Percentiles rank a stretch among this genome's conserved stretches.
phyloP scores from a whole-genome alignment of 2,329 filamentous ascomycete species.

The Emydomyces testavorans region DNA sequence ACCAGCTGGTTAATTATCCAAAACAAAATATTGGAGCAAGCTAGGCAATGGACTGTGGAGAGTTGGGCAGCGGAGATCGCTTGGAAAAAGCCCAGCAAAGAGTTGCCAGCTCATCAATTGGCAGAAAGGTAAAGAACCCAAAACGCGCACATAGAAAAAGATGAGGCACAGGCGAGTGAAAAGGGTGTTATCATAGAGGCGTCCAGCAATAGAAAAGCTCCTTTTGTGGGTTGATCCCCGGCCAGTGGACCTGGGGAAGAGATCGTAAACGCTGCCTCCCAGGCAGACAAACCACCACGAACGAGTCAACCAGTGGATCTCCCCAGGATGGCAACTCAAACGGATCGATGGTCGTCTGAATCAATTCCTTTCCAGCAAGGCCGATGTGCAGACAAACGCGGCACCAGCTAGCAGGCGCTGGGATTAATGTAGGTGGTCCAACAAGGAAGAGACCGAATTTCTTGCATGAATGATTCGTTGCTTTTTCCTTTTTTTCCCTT shows the following conservation, averaged over 20 bases:
- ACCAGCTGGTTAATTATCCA: conserved; percentile 5
- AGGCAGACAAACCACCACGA: neutral
- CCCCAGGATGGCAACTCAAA: no score
- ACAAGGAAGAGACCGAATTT: conserved; percentile 12
- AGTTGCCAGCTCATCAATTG: conserved; percentile 20
- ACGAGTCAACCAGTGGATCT: no score
- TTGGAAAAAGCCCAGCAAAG: conserved; percentile 24
- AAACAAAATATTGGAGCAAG: conserved; percentile 1
- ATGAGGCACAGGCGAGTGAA: conserved; percentile 20
- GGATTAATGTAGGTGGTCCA: conserved; percentile 7
- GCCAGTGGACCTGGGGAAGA: conserved; percentile 10
- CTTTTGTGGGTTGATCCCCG: neutral
- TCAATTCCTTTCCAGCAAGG: conserved; percentile 15
- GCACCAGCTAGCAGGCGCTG: conserved; percentile 21
- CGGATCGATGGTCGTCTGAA: conserved; percentile 3
- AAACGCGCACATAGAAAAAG: conserved; percentile 9
- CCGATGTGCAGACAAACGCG: conserved; percentile 22
- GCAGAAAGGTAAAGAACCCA: conserved; percentile 15
- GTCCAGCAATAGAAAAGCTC: conserved; percentile 3
- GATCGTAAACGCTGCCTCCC: no score
- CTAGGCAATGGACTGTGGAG: conserved; percentile 1
- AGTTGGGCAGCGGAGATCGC: conserved; percentile 23
- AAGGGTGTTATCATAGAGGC: conserved; percentile 1
- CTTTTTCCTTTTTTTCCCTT: conserved; percentile 18
- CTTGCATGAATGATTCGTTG: conserved; percentile 25